These are phyloP conservation scores for Leccinum rimulosum DNA, from an alignment of 768 basidiomycete genomes.

Conservation along the genomic window DNA sequence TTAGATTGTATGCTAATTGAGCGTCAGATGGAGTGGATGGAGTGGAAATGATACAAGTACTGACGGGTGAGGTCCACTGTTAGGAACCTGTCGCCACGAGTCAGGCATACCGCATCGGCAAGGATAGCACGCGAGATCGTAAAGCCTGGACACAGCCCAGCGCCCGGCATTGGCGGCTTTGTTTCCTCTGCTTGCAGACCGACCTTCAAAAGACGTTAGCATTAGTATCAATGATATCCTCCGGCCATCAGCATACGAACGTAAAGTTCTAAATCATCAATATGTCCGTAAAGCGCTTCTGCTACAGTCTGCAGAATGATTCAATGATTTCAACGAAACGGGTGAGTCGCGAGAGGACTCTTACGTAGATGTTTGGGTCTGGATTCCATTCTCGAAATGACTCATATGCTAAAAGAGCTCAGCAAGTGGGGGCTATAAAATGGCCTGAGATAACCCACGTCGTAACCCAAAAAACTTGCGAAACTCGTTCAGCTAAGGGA, in stretches of 20 bases:
- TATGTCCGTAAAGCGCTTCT: slow-evolving; percentile 60
- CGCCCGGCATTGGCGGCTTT: slow-evolving; percentile 61
- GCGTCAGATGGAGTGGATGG: slow-evolving; percentile 3
- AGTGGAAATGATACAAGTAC: slow-evolving; percentile 23
- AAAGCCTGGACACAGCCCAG: slow-evolving; percentile 79
- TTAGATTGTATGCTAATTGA: slow-evolving; percentile 61
- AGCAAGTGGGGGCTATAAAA: background rate
- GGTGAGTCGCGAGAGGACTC: slow-evolving; percentile 13
- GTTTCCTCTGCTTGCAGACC: slow-evolving; percentile 73
- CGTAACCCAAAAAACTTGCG: slow-evolving; percentile 68
- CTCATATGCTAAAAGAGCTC: slow-evolving; percentile 46
- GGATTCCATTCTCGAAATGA: slow-evolving; percentile 75
- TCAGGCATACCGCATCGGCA: slow-evolving; percentile 71
- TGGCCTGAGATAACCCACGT: slow-evolving; percentile 39
- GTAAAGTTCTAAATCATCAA: slow-evolving; percentile 79
- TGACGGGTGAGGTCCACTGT: slow-evolving; percentile 75
- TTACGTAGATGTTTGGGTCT: slow-evolving; percentile 51
- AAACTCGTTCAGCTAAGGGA: slow-evolving; percentile 62
- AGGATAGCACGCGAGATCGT: slow-evolving; percentile 85
- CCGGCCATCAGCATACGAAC: slow-evolving; percentile 35
- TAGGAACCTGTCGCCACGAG: slow-evolving; percentile 76
- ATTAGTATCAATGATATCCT: background rate
- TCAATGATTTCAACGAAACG: background rate
- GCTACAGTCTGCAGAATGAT: slow-evolving; percentile 50
- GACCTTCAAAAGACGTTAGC: slow-evolving; percentile 34